phyloP scores from a whole-genome alignment of 495 filamentous ascomycete genomes.

The Cryomyces antarcticus region DNA sequence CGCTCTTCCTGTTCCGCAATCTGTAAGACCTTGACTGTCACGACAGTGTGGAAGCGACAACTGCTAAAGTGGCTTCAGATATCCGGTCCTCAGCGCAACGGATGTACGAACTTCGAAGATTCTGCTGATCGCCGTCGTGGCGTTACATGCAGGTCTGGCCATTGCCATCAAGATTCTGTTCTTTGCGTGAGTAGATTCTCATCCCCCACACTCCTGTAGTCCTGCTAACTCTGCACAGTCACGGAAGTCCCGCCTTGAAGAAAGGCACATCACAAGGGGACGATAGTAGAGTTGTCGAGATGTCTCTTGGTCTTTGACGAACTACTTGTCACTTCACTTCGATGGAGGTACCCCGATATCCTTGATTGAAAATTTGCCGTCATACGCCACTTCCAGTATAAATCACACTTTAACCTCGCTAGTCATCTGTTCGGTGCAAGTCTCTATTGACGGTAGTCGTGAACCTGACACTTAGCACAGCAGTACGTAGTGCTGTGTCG shows the following conservation, averaged over 20 bases:
- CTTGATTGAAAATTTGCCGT: too few relatives aligned
- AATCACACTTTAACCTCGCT: too few relatives aligned
- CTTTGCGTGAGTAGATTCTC: constrained; percentile 45
- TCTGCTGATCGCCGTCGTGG: constrained; percentile 63
- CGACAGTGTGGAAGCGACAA: too few relatives aligned
- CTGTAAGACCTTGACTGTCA: constrained; percentile 26
- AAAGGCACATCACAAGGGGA: background rate
- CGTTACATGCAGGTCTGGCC: constrained; percentile 67
- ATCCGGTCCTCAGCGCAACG: constrained; percentile 80
- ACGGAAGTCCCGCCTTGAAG: background rate
- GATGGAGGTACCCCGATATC: too few relatives aligned
- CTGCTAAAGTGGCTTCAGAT: constrained; percentile 3
- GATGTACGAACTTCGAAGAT: constrained; percentile 81
- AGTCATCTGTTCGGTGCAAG: too few relatives aligned
- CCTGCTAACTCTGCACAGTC: background rate
- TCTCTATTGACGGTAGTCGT: too few relatives aligned
- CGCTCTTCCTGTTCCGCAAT: constrained; percentile 76
- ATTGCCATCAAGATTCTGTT: constrained; percentile 90
- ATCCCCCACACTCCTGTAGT: background rate
- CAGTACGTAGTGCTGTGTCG: too few relatives aligned
- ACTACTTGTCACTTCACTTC: too few relatives aligned
- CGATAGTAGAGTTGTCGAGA: background rate
- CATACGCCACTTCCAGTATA: too few relatives aligned
- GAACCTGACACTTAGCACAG: too few relatives aligned
- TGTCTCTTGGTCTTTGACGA: background rate